Percentiles rank a stretch among this genome's conserved stretches.
phyloP scores from a whole-genome alignment of 208 protist species.

The Trypanosoma caninum region DNA sequence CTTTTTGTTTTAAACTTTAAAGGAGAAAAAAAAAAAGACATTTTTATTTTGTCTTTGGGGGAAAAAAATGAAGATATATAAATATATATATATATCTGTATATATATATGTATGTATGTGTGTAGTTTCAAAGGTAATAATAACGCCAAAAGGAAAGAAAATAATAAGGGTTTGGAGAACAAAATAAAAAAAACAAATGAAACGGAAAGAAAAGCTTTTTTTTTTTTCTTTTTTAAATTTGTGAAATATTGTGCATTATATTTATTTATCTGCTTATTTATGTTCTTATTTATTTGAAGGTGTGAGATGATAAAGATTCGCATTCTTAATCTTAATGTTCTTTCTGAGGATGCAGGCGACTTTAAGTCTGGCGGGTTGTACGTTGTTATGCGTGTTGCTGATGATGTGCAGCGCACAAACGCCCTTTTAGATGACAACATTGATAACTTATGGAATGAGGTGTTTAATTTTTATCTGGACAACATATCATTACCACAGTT shows the following conservation, averaged over 20 bases:
- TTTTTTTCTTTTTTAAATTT: background rate
- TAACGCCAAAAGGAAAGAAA: no score
- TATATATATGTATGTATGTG: no score
- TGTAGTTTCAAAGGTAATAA: no score
- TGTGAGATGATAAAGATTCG: slow-evolving; percentile 32
- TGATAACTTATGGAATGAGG: slow-evolving; percentile 44
- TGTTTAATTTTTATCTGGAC: slow-evolving; percentile 34
- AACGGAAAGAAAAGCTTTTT: background rate
- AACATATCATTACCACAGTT: background rate
- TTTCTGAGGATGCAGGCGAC: slow-evolving; percentile 25
- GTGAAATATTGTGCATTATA: no score
- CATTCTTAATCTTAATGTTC: slow-evolving; percentile 37
- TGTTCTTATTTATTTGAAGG: no score
- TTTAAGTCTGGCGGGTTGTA: slow-evolving; percentile 59
- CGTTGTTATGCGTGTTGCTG: slow-evolving; percentile 44
- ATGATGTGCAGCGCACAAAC: slow-evolving; percentile 38
- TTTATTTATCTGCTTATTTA: no score
- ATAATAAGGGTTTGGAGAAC: no score
- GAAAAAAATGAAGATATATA: no score
- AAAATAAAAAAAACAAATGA: background rate
- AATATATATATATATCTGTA: no score
- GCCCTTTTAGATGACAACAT: slow-evolving; percentile 24
- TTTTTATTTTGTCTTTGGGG: no score
- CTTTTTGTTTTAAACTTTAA: background rate
- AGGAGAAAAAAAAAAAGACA: no score